Base-by-base conservation (phyloP, 2,329 filamentous ascomycete species). In the Achaetomium macrosporum region DNA sequence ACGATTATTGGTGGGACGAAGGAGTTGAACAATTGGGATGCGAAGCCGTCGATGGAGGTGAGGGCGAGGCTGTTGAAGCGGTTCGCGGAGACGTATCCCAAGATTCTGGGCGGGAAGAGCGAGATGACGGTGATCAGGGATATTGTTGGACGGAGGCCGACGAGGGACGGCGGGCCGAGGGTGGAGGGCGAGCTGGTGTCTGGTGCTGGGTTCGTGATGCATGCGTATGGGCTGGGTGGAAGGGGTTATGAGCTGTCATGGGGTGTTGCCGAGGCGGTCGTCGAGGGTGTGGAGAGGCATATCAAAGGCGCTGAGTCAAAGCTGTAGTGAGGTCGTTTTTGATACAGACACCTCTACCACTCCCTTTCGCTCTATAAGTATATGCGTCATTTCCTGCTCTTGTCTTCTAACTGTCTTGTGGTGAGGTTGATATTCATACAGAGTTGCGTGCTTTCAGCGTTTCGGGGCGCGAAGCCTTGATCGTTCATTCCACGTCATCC, bases 1-100 rank as follows among this genome's bases (percentile, higher is more conserved):
- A 86, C 83, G 0, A 72, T 87, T 37, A 77, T 87, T 17, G 84
- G 83, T 5, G 83, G 83, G 0, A 87, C 82, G 10, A 85, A 84
- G 64, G 77, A 85, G 61, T 72, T 75, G 1, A 68, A 77, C 51
- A 71, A 84, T 63, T 83, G 78, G 77, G 71, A 77, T 43, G 64
- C 73, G 0, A 67, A 72, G 16, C 76, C 81, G 1, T 77, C 72
- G 0, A 53, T 58, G 1, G 73, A 74, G 43, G 74, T 76, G 0
- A 67, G 81, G 16, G 65, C 69, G 36, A 63, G 60, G 29, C 65
- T 86, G 13, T 71, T 85, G 4, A 40, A 56, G 36, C 54, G 47
- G 13, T 68, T 73, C 43, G 64, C 61, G 19, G 65, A 60, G 25
- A 73, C 69, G 8, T 69, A 71, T 47, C 67, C 69, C 7, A 42